phyloP scores from a whole-genome alignment of 441 rosid species.

The Cnidoscolus chayamansa region DNA sequence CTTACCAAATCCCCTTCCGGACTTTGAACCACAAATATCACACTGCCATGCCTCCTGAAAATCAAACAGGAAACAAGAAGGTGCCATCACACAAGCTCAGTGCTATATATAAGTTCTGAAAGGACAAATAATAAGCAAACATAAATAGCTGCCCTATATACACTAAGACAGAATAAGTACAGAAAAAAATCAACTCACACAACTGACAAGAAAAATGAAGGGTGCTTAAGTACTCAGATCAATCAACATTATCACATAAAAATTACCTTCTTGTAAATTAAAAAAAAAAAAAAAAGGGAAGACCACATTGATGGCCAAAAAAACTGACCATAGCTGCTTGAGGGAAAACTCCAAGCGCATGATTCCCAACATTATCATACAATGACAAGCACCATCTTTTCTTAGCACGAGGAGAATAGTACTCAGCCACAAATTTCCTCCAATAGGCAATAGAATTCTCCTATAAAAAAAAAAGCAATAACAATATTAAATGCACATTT shows the following conservation, averaged over 20 bases:
- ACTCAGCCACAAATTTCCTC: conserved; percentile 93
- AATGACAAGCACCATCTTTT: conserved; percentile 94
- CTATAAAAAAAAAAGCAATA: conserved; percentile 37
- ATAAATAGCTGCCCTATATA: too few species aligned
- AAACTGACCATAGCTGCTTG: conserved; percentile 88
- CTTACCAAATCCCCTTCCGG: conserved; percentile 99
- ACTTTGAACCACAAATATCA: conserved; percentile 82
- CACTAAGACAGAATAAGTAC: not conserved
- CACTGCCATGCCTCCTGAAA: conserved; percentile 98
- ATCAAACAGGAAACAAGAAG: conserved; percentile 8
- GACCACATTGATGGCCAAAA: conserved; percentile 11
- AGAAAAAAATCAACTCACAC: not conserved
- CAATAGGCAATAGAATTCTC: conserved; percentile 86
- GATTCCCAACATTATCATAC: conserved; percentile 88
- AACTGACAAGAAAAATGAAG: not conserved
- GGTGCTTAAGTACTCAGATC: not conserved
- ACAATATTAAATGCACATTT: conserved; percentile 9
- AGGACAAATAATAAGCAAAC: not conserved
- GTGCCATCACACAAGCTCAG: not conserved
- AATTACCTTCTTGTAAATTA: not conserved
- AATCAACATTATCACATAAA: not conserved
- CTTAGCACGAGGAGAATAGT: conserved; percentile 95
- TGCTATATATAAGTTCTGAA: not conserved
- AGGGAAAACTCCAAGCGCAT: conserved; percentile 91
- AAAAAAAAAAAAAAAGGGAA: not conserved